Evolutionary conservation across 352 stramenopile genomes (phyloP), one percentile per base, ranked within the genome.

Genomic region (Phytophthora citricola): DNA sequence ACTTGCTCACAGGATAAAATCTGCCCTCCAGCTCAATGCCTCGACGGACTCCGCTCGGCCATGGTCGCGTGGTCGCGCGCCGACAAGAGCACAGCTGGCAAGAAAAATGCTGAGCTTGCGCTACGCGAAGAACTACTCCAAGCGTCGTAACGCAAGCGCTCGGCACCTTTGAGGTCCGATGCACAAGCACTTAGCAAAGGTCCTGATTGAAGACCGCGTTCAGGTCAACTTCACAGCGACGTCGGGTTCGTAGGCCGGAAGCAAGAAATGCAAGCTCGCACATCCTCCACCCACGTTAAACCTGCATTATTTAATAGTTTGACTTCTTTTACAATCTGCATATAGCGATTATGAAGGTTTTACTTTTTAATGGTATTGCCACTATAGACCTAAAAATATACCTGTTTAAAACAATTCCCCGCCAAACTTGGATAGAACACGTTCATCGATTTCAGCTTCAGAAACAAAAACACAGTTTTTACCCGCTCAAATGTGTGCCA

Each of bases 241-340:
- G 34, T 51, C 36, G 38, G 50, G 31, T 20, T 20, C 17, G 17
- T 20, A 20, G 17, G 17, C 17, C 17, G 17, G 17, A 67, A 59
- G 31, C 40, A 61, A 54, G 59, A 66, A 65, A 58, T 65, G 46
- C 58, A 51, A 49, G 38, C 11, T 24, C 47, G 58, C 36, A 51
- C 47, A 50, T 47, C 48, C 43, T 68, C 60, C 60, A 68, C 34
- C 60, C 60, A 68, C 49, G 22, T 44, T 38, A 61, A 59, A 24
- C 32, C 41, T 50, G 15, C 10, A n/a, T 41, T 49, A 38, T 5
- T 2, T 22, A 40, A 61, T 61, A 54, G 31, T 36, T 36, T 5
- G 7, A 38, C 41, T 15, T 24, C 29, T 29, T 48, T 34, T 40
- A 11, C 1, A 4, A 1, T 9, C 39, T 38, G 5, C 31, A 22